Evolutionary conservation across 2,329 filamentous ascomycete genomes (phyloP), one percentile per base, ranked within the genome.

Genomic region (Podosphaera xanthii): DNA sequence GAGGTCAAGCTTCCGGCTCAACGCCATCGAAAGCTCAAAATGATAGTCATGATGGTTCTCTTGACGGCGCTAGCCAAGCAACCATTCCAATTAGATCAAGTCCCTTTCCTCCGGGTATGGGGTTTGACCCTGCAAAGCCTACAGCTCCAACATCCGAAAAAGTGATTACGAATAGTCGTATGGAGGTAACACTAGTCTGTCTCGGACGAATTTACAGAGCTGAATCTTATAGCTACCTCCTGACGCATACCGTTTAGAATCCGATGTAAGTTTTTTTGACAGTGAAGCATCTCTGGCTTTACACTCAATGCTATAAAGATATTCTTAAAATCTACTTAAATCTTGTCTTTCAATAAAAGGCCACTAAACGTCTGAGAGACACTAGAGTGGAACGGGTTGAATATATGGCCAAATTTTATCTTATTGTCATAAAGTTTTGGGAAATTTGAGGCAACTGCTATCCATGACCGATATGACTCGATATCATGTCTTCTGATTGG

Each of bases 211-310:
- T 52, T 14, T 7, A n/a, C 46, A 12, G 30, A 31, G 6, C 6
- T 52, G 6, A 49, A 30, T 14, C 36, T 10, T 49, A n/a, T 49
- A 83, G 59, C 65, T 83, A 0, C 79, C 79, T 0, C 71, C 78
- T 0, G 79, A 81, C 64, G 80, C 79, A 0, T 83, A 77, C 63
- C 61, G 72, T n/a, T 44, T 65, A 33, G 62, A 63, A 44, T 48
- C 44, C 34, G 61, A 66, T 33, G 74, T 74, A 65, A 68, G 71
- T 67, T 53, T 33, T 33, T 9, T 34, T 22, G 22, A 22, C 22
- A 22, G 22, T 22, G 22, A 50, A 14, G 33, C 30, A 33, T 52
- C 33, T 31, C 9, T 31, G 2, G 5, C 22, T 3, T 3, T 31
- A 31, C 10, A 30, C n/a, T 52, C n/a, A 46, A 46, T 46, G 10